A percentile compares a stretch with the other conserved stretches of the same genome.
These are phyloP conservation scores for Rhodamnia argentea DNA, from an alignment of 345 rosid species.

Conservation along the genomic window DNA sequence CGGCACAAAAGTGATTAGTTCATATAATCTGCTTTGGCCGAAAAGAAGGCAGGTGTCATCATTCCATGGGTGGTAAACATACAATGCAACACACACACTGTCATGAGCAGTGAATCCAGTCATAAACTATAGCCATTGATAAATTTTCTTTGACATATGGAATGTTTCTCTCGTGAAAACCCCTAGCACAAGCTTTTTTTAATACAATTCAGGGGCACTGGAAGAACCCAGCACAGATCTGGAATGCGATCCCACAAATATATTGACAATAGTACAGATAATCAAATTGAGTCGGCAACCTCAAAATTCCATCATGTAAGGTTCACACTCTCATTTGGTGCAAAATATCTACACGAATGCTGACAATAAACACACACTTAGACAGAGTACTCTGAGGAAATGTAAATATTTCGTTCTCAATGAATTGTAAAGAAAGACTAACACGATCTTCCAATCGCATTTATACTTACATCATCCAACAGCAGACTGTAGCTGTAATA, in stretches of 20 bases:
- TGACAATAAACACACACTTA: not conserved
- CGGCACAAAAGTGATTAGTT: not conserved
- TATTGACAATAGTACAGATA: not conserved
- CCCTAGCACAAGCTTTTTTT: not conserved
- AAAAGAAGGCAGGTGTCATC: not conserved
- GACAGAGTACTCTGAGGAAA: not conserved
- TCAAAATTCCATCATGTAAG: not conserved
- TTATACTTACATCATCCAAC: conserved; percentile 94
- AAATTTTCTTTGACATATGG: not conserved
- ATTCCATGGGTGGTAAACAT: not conserved
- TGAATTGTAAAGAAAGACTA: not conserved
- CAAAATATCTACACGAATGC: not conserved
- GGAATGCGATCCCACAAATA: not conserved
- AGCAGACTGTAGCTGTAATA: conserved; percentile 80
- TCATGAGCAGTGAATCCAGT: not conserved
- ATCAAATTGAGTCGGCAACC: not conserved
- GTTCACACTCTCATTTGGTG: not conserved
- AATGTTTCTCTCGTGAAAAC: not conserved
- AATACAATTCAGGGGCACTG: not conserved
- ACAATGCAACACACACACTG: not conserved
- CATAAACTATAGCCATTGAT: not conserved
- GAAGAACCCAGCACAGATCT: not conserved
- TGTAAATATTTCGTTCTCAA: not conserved
- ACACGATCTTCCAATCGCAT: not conserved
- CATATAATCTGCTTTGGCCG: not conserved